These are phyloP conservation scores for Lachancea cidri DNA, from an alignment of 805 yeast species.

Conservation along the genomic window DNA sequence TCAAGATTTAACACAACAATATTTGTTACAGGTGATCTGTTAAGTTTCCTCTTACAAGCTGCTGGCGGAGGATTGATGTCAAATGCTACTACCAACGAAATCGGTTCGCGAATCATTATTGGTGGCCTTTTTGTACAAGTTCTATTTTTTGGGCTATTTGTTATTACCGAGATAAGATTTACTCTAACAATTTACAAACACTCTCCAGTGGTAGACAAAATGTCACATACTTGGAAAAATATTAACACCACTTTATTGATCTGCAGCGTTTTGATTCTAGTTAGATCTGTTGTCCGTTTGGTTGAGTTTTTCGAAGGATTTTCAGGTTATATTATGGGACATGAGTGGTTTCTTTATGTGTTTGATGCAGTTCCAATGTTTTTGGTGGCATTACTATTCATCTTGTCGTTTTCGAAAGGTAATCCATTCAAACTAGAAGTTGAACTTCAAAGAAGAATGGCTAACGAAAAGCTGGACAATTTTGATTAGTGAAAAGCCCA, in stretches of 20 bases:
- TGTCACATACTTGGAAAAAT: conserved; percentile 8
- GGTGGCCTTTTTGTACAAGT: conserved; percentile 31
- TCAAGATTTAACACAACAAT: conserved; percentile 18
- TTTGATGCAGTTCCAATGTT: conserved; percentile 27
- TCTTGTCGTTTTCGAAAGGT: too few relatives aligned
- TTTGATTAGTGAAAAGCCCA: too few relatives aligned
- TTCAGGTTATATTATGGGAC: conserved; percentile 19
- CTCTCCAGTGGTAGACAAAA: background rate
- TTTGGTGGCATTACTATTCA: conserved; percentile 10
- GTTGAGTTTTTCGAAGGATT: conserved; percentile 28
- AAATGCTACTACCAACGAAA: background rate
- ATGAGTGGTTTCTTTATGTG: conserved; percentile 22
- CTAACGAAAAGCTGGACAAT: too few relatives aligned
- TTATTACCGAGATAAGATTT: conserved; percentile 13
- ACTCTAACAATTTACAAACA: conserved; percentile 4
- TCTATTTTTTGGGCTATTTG: conserved; percentile 24
- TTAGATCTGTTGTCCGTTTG: conserved; percentile 26
- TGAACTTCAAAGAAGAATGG: too few relatives aligned
- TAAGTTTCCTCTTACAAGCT: conserved; percentile 27
- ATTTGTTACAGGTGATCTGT: conserved; percentile 27
- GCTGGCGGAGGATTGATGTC: conserved; percentile 30
- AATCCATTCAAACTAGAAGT: too few relatives aligned
- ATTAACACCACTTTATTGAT: conserved; percentile 9
- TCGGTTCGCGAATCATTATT: conserved; percentile 21
- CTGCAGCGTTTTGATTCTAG: conserved; percentile 16